Evolutionary conservation across 1,139 yeast species (phyloP).

Genomic region (Eremothecium sinecaudum): DNA sequence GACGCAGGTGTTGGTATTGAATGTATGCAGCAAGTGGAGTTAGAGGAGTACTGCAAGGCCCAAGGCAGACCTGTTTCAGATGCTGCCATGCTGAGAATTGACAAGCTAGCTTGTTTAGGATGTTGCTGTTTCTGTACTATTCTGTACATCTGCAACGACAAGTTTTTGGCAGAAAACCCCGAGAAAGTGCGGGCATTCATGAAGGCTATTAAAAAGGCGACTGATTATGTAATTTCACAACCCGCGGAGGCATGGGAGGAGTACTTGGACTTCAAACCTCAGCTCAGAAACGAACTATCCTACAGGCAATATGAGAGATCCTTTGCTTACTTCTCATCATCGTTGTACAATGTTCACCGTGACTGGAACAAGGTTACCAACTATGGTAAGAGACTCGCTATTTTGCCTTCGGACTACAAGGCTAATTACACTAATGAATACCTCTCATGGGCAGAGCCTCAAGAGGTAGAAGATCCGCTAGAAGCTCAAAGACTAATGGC

Average conservation of each 20-base stretch:
- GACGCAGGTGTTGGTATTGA: conserved; percentile 55
- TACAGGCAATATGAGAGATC: conserved; percentile 45
- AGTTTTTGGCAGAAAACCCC: conserved; percentile 42
- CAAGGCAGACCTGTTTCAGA: conserved; percentile 40
- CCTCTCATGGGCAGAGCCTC: conserved; percentile 43
- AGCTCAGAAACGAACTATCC: conserved; percentile 37
- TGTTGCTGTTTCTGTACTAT: conserved; percentile 55
- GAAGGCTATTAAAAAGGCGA: conserved; percentile 43
- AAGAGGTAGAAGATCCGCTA: conserved; percentile 39
- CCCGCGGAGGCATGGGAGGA: conserved; percentile 43
- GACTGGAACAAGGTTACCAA: conserved; percentile 50
- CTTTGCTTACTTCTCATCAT: conserved; percentile 42
- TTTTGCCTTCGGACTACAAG: conserved; percentile 41
- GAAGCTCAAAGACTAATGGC: conserved; percentile 41
- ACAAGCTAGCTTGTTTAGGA: conserved; percentile 47
- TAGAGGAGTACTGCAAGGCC: conserved; percentile 41
- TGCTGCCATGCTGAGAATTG: conserved; percentile 50
- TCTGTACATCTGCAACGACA: conserved; percentile 46
- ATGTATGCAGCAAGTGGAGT: conserved; percentile 50
- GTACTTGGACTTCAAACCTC: conserved; percentile 42
- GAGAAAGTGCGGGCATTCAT: conserved; percentile 39
- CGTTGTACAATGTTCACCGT: conserved; percentile 46
- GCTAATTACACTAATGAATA: conserved; percentile 46
- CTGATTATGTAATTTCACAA: conserved; percentile 38
- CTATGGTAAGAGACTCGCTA: conserved; percentile 46